Conservation (phyloP, 139 green algal species). For the Chlamydomonas incerta region DNA sequence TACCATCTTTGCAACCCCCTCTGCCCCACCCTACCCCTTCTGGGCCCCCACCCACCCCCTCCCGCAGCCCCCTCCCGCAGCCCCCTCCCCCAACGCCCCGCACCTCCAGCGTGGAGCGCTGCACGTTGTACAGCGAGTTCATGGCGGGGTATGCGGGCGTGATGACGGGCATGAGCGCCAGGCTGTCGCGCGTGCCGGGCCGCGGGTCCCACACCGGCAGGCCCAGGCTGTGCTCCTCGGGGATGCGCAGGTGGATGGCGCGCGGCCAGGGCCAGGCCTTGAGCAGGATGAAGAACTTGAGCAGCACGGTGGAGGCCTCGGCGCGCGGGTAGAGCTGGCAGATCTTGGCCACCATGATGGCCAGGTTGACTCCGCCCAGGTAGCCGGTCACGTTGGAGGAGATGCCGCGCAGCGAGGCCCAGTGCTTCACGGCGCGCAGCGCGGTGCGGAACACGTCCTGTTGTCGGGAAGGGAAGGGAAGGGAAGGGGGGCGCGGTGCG, state of each 20-base stretch:
- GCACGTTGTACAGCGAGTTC: constrained; percentile 97
- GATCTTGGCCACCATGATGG: constrained; percentile 93
- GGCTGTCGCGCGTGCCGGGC: constrained; percentile 77
- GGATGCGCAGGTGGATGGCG: constrained; percentile 47
- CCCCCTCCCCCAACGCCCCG: background rate
- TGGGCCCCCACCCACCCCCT: no score
- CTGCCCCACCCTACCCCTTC: no score
- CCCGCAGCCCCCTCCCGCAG: no score
- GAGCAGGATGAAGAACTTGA: constrained; percentile 42
- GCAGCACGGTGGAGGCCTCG: constrained; percentile 8
- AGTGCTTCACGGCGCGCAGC: constrained; percentile 91
- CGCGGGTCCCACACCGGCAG: constrained; percentile 88
- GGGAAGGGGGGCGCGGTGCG: no score
- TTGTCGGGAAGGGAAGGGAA: background rate
- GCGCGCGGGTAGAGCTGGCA: constrained; percentile 91
- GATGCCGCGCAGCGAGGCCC: constrained; percentile 86
- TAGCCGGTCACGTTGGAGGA: constrained; percentile 92
- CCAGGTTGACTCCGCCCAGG: constrained; percentile 97
- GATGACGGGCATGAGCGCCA: constrained; percentile 97
- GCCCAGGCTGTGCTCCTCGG: constrained; percentile 43
- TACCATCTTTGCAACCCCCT: no score
- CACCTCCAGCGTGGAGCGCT: constrained; percentile 70
- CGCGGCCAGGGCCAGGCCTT: constrained; percentile 56
- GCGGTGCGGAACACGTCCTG: constrained; percentile 47
- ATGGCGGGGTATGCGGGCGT: constrained; percentile 96